These are phyloP conservation scores for Dactylonectria estremocensis DNA, from an alignment of 2,329 filamentous ascomycete species.

Conservation along the genomic window DNA sequence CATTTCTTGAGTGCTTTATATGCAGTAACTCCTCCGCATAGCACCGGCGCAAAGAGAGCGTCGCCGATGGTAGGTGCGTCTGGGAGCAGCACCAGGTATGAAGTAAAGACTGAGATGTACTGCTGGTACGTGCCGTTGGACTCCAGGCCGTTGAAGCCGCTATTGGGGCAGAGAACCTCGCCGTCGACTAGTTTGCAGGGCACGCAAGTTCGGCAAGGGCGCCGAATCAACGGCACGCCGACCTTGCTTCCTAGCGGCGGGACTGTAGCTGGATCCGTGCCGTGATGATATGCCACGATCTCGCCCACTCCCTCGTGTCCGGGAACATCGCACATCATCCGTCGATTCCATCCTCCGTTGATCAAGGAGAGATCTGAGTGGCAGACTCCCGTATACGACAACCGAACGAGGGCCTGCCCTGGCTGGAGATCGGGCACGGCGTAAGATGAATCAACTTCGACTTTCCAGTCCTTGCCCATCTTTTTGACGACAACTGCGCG, in stretches of 20 bases:
- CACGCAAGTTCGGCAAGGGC: background rate
- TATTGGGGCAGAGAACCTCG: slow-evolving; percentile 10
- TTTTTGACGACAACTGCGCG: slow-evolving; percentile 6
- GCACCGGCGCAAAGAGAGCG: slow-evolving; percentile 3
- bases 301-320: slow-evolving; percentile 17
- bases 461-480: slow-evolving; percentile 1
- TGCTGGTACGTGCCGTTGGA: slow-evolving; percentile 11
- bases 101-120: slow-evolving; percentile 3
- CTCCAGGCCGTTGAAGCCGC: slow-evolving; percentile 2
- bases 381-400: slow-evolving; percentile 15
- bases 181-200: slow-evolving; percentile 3
- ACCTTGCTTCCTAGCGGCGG: background rate
- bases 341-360: slow-evolving; percentile 16
- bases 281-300: slow-evolving; percentile 1
- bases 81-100: background rate
- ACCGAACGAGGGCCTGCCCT: slow-evolving; percentile 11
- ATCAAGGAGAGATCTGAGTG: slow-evolving; percentile 12
- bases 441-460: slow-evolving; percentile 1
- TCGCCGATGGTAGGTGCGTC: background rate
- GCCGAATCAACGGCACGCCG: slow-evolving; percentile 8
- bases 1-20: slow-evolving; percentile 15
- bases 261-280: slow-evolving; percentile 2
- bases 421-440: slow-evolving; percentile 1
- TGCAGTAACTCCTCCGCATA: slow-evolving; percentile 9
- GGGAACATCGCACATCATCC: slow-evolving; percentile 10